These are phyloP conservation scores for Colletotrichum tropicale DNA, from an alignment of 2,329 filamentous ascomycete species.

Conservation along the genomic window DNA sequence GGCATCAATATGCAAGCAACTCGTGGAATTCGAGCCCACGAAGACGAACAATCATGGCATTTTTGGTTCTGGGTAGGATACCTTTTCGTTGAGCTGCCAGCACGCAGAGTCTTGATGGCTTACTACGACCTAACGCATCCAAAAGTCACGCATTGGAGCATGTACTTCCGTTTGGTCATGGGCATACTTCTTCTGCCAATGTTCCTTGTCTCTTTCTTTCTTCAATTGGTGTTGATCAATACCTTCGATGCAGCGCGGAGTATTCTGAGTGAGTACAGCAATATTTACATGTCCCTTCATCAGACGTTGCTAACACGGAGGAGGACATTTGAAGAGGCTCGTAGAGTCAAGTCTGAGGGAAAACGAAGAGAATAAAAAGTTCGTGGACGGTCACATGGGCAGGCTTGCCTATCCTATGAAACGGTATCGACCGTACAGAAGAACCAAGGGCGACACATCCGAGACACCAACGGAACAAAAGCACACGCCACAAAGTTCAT, in stretches of 20 bases:
- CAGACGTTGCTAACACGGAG: neutral
- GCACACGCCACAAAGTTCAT: too few species aligned
- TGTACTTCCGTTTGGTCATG: neutral
- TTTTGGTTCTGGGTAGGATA: neutral
- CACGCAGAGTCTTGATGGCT: neutral
- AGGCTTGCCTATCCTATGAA: neutral
- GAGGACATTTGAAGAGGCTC: too few species aligned
- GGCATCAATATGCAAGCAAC: neutral
- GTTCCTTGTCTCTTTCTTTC: neutral
- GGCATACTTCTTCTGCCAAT: neutral
- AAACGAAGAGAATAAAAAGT: neutral
- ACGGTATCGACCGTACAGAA: too few species aligned
- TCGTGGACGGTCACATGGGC: neutral
- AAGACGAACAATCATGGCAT: neutral
- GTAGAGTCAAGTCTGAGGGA: too few species aligned
- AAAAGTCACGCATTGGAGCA: too few species aligned
- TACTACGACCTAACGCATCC: neutral
- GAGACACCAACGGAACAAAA: too few species aligned
- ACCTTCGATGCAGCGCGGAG: neutral
- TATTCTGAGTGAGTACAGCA: accelerated
- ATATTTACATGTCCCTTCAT: accelerated
- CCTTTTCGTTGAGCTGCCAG: neutral
- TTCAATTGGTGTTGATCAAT: neutral
- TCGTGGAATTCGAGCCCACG: neutral
- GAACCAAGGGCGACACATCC: too few species aligned